phyloP scores from a whole-genome alignment of 208 protist species.

The Leishmania turanica region DNA sequence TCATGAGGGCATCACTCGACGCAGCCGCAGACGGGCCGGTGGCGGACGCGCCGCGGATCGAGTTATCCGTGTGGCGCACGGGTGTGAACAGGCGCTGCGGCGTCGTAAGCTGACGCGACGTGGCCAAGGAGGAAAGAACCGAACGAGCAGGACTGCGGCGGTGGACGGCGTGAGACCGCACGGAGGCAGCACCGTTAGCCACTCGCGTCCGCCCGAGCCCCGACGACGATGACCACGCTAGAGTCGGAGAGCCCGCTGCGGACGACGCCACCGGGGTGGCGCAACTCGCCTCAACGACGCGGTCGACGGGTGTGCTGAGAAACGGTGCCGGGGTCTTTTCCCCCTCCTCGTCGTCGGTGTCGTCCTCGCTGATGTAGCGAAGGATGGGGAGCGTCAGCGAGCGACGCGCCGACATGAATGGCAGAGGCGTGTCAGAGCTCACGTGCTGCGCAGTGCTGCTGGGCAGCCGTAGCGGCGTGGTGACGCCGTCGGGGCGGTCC shows the following conservation, averaged over 20 bases:
- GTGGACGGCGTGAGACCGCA: neutral
- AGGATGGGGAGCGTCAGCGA: neutral
- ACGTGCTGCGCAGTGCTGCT: neutral
- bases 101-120: neutral
- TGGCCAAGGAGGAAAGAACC: neutral
- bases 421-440: neutral
- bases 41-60: conserved; percentile 10
- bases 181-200: neutral
- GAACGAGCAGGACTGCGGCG: neutral
- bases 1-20: neutral
- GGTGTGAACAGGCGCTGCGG: conserved; percentile 18
- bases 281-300: neutral
- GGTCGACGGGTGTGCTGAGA: neutral
- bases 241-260: neutral
- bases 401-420: neutral
- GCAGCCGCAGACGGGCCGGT: neutral
- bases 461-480: conserved; percentile 3
- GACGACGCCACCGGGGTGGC: conserved; percentile 1
- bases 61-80: conserved; percentile 27
- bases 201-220: too few species aligned
- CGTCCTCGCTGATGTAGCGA: neutral
- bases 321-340: neutral
- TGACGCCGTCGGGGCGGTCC: neutral
- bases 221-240: neutral
- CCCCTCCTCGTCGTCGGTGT: neutral